Percentiles rank a stretch among this genome's conserved stretches.
Evolutionary conservation across 2,329 filamentous ascomycete genomes (phyloP).

Genomic region (Ascochyta clinopodiicola): DNA sequence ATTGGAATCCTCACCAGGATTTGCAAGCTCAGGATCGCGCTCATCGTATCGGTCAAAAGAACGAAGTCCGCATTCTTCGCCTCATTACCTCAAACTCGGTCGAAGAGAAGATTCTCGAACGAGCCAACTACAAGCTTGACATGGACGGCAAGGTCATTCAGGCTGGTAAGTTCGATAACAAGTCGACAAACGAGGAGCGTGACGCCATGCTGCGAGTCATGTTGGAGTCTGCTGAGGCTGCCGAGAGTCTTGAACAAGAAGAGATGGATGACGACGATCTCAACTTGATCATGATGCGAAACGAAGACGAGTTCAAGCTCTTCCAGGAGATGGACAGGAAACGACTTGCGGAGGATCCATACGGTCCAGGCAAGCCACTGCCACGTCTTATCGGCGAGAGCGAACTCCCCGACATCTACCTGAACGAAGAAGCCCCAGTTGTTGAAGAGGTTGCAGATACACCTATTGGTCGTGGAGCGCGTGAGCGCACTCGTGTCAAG

Average conservation of each 20-base stretch:
- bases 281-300: slow-evolving; percentile 91
- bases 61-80: slow-evolving; percentile 94
- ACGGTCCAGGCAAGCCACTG: slow-evolving; percentile 73
- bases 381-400: slow-evolving; percentile 85
- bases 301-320: slow-evolving; percentile 74
- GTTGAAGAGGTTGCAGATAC: slow-evolving; percentile 80
- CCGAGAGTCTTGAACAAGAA: slow-evolving; percentile 80
- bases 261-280: slow-evolving; percentile 99
- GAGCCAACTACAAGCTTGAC: slow-evolving; percentile 96
- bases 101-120: slow-evolving; percentile 97
- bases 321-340: slow-evolving; percentile 89
- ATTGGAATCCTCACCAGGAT: slow-evolving; percentile 99
- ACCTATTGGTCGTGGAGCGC: slow-evolving; percentile 80
- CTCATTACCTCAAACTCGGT: slow-evolving; percentile 97
- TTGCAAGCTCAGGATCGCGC: slow-evolving; percentile 99
- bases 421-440: slow-evolving; percentile 82
- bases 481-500: slow-evolving; percentile 90
- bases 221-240: slow-evolving; percentile 77
- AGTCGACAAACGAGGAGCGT: slow-evolving; percentile 97
- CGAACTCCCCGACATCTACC: slow-evolving; percentile 92
- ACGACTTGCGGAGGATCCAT: slow-evolving; percentile 68
- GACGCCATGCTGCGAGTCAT: slow-evolving; percentile 95
- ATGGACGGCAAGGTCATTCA: slow-evolving; percentile 99
- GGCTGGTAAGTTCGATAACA: slow-evolving; percentile 99
- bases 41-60: slow-evolving; percentile 99